Evolutionary conservation across 2,329 filamentous ascomycete species (phyloP).

Genomic region (Colletotrichum sp.): DNA sequence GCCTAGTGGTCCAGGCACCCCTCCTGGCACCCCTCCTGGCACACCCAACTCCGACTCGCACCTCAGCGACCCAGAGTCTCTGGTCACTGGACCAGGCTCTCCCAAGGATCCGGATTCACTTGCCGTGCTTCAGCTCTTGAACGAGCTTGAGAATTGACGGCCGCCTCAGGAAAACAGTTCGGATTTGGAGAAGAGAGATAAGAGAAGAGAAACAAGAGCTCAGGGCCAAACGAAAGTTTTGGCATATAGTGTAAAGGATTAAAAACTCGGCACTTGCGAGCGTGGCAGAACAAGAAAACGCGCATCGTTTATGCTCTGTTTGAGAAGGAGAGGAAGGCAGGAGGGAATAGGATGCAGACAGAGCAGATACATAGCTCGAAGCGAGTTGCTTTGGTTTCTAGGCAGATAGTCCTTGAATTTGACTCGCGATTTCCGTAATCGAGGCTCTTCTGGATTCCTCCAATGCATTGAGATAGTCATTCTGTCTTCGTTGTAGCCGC

Average conservation of each 20-base stretch:
- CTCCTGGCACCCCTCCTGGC: background rate
- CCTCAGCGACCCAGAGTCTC: background rate
- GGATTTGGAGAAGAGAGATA: background rate
- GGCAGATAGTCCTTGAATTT: background rate
- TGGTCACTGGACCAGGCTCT: background rate
- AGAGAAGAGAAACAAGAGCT: background rate
- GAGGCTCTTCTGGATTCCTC: background rate
- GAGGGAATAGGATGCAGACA: background rate
- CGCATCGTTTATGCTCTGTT: background rate
- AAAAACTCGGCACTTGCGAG: background rate
- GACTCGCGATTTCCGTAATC: background rate
- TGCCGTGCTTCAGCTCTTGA: background rate
- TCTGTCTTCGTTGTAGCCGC: background rate
- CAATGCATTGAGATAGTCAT: background rate
- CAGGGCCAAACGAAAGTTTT: accelerated
- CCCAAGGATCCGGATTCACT: background rate
- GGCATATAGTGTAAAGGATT: background rate
- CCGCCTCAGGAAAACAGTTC: background rate
- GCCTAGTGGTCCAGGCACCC: background rate
- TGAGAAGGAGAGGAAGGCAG: background rate
- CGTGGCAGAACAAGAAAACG: background rate
- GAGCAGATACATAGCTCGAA: background rate
- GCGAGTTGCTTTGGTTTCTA: background rate
- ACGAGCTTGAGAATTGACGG: background rate
- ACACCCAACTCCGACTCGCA: background rate